These are phyloP conservation scores for Alternaria consortialis DNA, from an alignment of 2,329 filamentous ascomycete genomes.

Conservation along the genomic window DNA sequence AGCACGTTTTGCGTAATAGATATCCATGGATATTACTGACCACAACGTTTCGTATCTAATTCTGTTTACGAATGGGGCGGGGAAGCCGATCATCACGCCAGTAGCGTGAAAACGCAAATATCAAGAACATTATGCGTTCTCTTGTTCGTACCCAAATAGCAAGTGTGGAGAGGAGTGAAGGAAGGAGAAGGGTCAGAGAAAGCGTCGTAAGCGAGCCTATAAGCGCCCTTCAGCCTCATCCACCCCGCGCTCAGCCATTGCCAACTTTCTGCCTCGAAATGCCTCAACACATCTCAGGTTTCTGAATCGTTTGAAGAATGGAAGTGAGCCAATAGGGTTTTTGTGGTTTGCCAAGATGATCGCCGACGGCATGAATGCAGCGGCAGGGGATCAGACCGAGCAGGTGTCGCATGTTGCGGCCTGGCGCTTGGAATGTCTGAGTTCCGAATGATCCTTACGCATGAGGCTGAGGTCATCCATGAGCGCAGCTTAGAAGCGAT, in stretches of 20 bases:
- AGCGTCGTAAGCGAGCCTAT: conserved; percentile 19
- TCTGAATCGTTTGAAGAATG: conserved; percentile 30
- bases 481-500: not conserved
- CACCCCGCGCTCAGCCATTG: conserved; percentile 21
- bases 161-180: not conserved
- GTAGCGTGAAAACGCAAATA: conserved; percentile 29
- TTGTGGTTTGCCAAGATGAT: conserved; percentile 6
- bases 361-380: conserved; percentile 11
- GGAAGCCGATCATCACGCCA: conserved; percentile 19
- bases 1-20: not conserved
- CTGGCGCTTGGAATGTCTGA: conserved; percentile 35
- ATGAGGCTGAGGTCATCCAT: not conserved
- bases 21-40: conserved; percentile 3
- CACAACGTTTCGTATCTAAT: conserved; percentile 27
- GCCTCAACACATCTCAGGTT: conserved; percentile 25
- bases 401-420: conserved; percentile 28
- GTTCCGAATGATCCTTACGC: conserved; percentile 18
- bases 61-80: conserved; percentile 33
- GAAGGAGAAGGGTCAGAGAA: not conserved
- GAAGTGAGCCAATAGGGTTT: not conserved
- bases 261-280: conserved; percentile 19
- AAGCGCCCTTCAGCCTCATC: conserved; percentile 11
- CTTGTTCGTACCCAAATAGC: conserved; percentile 1
- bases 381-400: conserved; percentile 29
- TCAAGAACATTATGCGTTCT: conserved; percentile 38